A percentile compares a stretch with the other conserved stretches of the same genome.
Evolutionary conservation across 192 early-diverging fungal genomes (phyloP).

Genomic region (Bifiguratus adelaidae): DNA sequence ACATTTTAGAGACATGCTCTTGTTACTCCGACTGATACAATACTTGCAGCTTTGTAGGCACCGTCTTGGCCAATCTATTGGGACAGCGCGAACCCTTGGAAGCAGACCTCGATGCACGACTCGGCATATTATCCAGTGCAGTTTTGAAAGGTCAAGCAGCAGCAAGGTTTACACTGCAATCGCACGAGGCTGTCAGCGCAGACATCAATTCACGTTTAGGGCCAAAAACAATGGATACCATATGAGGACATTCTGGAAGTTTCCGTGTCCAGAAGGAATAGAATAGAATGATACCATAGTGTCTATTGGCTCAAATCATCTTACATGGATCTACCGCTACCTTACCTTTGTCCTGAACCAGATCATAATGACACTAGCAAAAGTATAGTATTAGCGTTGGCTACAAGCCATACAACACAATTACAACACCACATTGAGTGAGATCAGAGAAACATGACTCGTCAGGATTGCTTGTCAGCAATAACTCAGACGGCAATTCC

Average conservation of each 20-base stretch:
- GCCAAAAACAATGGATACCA: neutral
- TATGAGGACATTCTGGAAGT: neutral
- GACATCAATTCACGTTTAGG: neutral
- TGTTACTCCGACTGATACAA: constrained; percentile 6
- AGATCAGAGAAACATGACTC: too few relatives aligned
- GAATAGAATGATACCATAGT: too few relatives aligned
- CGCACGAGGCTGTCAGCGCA: constrained; percentile 15
- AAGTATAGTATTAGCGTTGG: too few relatives aligned
- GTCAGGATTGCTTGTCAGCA: too few relatives aligned
- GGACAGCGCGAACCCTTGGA: neutral
- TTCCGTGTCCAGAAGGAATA: too few relatives aligned
- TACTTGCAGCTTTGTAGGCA: constrained; percentile 56
- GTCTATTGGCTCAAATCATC: too few relatives aligned
- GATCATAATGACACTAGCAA: too few relatives aligned
- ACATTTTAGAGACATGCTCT: constrained; percentile 11
- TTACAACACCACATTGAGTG: too few relatives aligned
- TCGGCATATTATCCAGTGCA: neutral
- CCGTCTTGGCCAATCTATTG: constrained; percentile 43
- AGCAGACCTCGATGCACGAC: neutral
- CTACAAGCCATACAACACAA: too few relatives aligned
- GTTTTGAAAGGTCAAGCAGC: constrained; percentile 10
- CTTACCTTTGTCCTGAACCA: too few relatives aligned
- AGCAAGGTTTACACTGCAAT: constrained; percentile 18
- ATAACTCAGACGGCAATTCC: too few relatives aligned
- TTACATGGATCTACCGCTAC: too few relatives aligned